Base-by-base conservation (phyloP, 208 protist genomes). In the Lotmaria passim region DNA sequence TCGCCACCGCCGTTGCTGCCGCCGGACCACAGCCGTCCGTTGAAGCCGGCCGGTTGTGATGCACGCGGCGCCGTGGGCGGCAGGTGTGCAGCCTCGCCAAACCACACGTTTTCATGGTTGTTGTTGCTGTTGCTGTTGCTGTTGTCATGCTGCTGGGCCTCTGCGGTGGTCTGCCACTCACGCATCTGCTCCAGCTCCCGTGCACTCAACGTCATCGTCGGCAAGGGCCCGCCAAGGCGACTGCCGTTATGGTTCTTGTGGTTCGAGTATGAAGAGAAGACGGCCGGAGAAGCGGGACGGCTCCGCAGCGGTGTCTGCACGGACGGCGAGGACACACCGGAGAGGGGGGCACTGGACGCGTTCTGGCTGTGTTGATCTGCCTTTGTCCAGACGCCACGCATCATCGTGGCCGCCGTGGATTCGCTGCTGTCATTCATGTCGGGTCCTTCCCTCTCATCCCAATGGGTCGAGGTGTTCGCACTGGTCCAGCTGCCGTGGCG, bases 321-420 rank as follows among this genome's bases (percentile, higher is more conserved):
- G 2, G 71, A 70, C 12, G 71, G 62, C 26, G 71, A 77, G 10
- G 63, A 77, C 1, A 70, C 71, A 36, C 55, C 38, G 3, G 71
- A 77, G 19, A 76, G n/a, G 8, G n/a, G n/a, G n/a, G 61, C 36
- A 31, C 30, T 38, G 30, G 44, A 6, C 12, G 12, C 24, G n/a
- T 44, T 11, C 7, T 10, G 26, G 12, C 7, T 31, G 10, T 28
- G 33, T 11, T 3, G n/a, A 0, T 7, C 44, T 2, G 58, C 23
- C 15, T 3, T 1, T 3, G 21, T 30, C 58, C 58, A 64, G n/a
- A n/a, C n/a, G n/a, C 30, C 39, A 11, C 39, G 39, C 57, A 51
- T 33, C 39, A 44, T 7, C 26, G 57, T 62, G 5, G 39, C 57
- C 14, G 57, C 23, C 15, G 26, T 50, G 39, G 57, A 19, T 26